A percentile compares a stretch with the other conserved stretches of the same genome.
These are phyloP conservation scores for Barnettozyma californica DNA, from an alignment of 805 yeast genomes.

Conservation along the genomic window DNA sequence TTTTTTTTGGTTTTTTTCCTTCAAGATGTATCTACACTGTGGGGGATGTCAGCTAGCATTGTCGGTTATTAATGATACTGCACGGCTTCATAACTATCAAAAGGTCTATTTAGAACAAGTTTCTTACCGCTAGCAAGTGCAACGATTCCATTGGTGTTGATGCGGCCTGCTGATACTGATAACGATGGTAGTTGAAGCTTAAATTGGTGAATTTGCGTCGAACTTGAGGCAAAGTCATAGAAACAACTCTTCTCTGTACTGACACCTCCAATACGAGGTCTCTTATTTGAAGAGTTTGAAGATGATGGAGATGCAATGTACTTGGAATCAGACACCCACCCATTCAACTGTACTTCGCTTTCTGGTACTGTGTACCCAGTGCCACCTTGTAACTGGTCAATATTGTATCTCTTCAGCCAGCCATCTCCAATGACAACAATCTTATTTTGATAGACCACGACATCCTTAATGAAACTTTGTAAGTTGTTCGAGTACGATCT, in stretches of 20 bases:
- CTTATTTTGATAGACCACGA: constrained; percentile 20
- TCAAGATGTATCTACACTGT: background rate
- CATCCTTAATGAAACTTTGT: constrained; percentile 15
- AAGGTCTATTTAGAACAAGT: constrained; percentile 21
- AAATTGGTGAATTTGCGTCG: constrained; percentile 19
- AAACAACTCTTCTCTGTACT: constrained; percentile 19
- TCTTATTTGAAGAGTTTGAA: constrained; percentile 1
- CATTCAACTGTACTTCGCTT: constrained; percentile 14
- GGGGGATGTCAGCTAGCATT: background rate
- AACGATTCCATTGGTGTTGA: constrained; percentile 20
- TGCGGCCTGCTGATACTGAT: constrained; percentile 19
- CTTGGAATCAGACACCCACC: constrained; percentile 18
- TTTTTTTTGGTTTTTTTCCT: background rate
- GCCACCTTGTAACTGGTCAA: constrained; percentile 26
- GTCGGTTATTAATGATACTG: constrained; percentile 9
- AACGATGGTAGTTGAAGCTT: constrained; percentile 19
- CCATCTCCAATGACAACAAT: constrained; percentile 30
- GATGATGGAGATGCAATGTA: constrained; percentile 14
- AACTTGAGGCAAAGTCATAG: constrained; percentile 18
- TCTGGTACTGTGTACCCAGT: constrained; percentile 28
- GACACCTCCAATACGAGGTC: constrained; percentile 20
- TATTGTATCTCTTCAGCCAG: constrained; percentile 29
- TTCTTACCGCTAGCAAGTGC: constrained; percentile 22
- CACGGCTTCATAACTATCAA: constrained; percentile 24
- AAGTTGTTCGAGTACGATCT: constrained; percentile 17